Base-by-base conservation (phyloP, 2,329 filamentous ascomycete species). In the Fusarium sp. region DNA sequence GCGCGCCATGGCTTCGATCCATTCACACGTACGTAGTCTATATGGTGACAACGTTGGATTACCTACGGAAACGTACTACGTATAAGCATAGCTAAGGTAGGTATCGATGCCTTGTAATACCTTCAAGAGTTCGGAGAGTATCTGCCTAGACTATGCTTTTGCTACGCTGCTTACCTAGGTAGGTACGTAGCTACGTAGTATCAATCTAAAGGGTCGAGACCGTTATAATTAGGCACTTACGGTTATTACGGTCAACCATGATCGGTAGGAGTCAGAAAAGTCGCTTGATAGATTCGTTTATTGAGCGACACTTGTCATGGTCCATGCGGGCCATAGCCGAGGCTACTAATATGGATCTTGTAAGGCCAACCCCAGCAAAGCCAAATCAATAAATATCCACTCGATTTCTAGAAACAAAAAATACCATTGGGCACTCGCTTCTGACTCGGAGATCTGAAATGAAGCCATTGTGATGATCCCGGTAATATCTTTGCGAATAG, bases 201-300 rank as follows among this genome's bases (percentile, higher is more conserved):
- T 42, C 31, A 37, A 33, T 33, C 17, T 50, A 46, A 41, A 25
- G 38, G 44, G 41, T 33, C 23, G 19, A 49, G 25, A 15, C 35
- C 19, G 45, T 25, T 41, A 21, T 54, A 31, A 61, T 23, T 23
- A 19, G 19, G 19, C 4, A 39, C 14, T 32, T 46, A 23, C 46
- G 52, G 58, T 49, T 19, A 31, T 41, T 52, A 36, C 58, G 46
- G 46, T 47, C 50, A 29, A n/a, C n/a, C 38, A 25, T 32, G 43
- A 59, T 39, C 15, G 27, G 19, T 31, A 13, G 32, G 36, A 29
- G 36, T 29, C 15, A 39, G 37, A 46, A 49, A 49, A 37, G 29
- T 19, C 19, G 19, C 19, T 4, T 19, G 21, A 29, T 27, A 42
- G 11, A 49, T 27, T 44, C 38, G 31, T 32, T 31, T 25, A 14